A percentile compares a stretch with the other conserved stretches of the same genome.
phyloP scores from a whole-genome alignment of 2,329 filamentous ascomycete genomes.

The Pseudodiploospora longispora region DNA sequence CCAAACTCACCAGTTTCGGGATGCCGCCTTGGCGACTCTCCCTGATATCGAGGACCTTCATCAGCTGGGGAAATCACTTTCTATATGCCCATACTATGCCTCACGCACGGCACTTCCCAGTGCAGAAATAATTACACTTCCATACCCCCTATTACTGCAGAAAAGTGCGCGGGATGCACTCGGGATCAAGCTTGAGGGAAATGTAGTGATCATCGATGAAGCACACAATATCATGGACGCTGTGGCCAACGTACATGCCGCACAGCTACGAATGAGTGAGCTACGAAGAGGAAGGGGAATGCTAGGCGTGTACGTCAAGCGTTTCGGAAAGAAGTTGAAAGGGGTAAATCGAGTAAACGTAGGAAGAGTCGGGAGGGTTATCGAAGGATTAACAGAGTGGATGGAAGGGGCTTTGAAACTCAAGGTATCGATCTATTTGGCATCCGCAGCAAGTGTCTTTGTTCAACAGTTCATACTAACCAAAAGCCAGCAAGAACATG shows the following conservation, averaged over 20 bases:
- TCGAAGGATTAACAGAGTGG: slow-evolving; percentile 69
- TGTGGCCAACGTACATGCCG: slow-evolving; percentile 77
- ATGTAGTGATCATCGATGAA: slow-evolving; percentile 93
- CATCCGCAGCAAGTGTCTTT: too few relatives aligned
- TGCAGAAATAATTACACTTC: slow-evolving; percentile 84
- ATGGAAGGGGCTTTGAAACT: slow-evolving; percentile 45
- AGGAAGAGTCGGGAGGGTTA: slow-evolving; percentile 73
- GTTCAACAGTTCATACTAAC: neutral
- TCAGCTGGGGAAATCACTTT: slow-evolving; percentile 65
- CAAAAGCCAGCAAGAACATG: slow-evolving; percentile 39
- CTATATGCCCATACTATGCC: slow-evolving; percentile 94
- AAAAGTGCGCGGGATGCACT: slow-evolving; percentile 81
- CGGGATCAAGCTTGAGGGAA: slow-evolving; percentile 74
- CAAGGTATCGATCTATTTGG: slow-evolving; percentile 32
- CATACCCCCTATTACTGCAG: slow-evolving; percentile 85
- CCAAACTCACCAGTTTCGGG: slow-evolving; percentile 72
- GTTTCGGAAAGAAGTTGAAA: slow-evolving; percentile 81
- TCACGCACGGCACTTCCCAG: slow-evolving; percentile 73
- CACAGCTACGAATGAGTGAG: slow-evolving; percentile 65
- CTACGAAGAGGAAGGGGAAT: slow-evolving; percentile 65
- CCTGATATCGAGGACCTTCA: slow-evolving; percentile 91
- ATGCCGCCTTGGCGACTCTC: slow-evolving; percentile 73
- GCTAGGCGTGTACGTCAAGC: slow-evolving; percentile 73
- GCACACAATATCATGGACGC: slow-evolving; percentile 98
- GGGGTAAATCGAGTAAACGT: slow-evolving; percentile 89